Evolutionary conservation across 2,329 filamentous ascomycete species (phyloP).

Genomic region (Diaporthe helianthi): DNA sequence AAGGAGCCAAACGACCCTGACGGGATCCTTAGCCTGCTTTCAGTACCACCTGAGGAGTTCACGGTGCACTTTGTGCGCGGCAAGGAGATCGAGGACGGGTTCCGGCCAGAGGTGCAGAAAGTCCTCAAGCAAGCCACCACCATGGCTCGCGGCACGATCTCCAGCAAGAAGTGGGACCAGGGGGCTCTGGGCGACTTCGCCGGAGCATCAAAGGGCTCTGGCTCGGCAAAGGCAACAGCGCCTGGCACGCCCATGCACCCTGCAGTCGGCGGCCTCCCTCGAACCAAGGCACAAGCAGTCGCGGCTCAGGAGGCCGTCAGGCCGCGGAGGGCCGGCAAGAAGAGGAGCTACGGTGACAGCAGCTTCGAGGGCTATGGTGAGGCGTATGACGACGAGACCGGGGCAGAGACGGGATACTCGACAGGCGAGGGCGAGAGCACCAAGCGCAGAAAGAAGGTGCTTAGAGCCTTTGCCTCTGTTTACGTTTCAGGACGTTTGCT

Average conservation of each 20-base stretch:
- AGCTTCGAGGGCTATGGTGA: conserved; percentile 77
- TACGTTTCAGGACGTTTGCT: conserved; percentile 46
- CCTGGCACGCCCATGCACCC: conserved; percentile 58
- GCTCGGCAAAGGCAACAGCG: conserved; percentile 56
- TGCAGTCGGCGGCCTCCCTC: conserved; percentile 40
- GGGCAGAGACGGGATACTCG: conserved; percentile 68
- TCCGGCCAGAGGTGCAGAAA: conserved; percentile 53
- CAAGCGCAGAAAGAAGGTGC: conserved; percentile 73
- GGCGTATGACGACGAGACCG: conserved; percentile 67
- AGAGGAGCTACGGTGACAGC: conserved; percentile 77
- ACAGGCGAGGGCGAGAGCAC: conserved; percentile 72
- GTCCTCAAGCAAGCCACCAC: conserved; percentile 59
- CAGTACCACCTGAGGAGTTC: conserved; percentile 64
- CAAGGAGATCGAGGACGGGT: conserved; percentile 61
- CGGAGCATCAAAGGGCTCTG: conserved; percentile 49
- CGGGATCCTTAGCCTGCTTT: conserved; percentile 60
- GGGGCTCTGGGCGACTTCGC: conserved; percentile 65
- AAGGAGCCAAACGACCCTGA: conserved; percentile 59
- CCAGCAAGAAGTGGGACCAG: conserved; percentile 62
- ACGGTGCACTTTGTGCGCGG: conserved; percentile 60
- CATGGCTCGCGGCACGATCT: conserved; percentile 64
- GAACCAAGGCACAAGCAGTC: conserved; percentile 49
- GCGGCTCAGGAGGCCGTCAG: conserved; percentile 57
- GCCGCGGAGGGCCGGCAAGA: conserved; percentile 72
- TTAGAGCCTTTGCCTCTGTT: conserved; percentile 40